Conservation (phyloP, 169 alveolate genomes). For the Cryptosporidium canis region DNA sequence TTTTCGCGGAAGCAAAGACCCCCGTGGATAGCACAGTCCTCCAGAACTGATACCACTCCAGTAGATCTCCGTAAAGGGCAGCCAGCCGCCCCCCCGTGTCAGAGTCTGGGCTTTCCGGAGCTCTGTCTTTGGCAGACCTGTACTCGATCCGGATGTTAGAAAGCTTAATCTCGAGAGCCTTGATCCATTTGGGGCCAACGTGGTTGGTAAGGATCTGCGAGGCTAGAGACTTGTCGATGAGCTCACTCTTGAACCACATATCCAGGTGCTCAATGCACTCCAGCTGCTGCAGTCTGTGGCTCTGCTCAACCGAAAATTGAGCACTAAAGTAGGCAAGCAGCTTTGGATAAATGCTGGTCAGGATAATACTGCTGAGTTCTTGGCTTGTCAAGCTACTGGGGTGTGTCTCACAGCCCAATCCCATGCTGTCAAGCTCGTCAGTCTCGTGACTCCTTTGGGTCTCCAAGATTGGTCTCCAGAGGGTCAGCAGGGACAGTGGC, state of each 20-base stretch:
- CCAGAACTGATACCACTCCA: constrained; percentile 56
- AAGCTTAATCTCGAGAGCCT: neutral
- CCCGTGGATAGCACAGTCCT: neutral
- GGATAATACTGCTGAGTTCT: constrained; percentile 6
- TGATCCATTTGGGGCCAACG: constrained; percentile 63
- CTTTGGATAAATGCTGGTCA: constrained; percentile 7
- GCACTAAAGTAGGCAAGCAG: neutral
- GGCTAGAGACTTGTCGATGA: neutral
- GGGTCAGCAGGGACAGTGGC: constrained; percentile 15
- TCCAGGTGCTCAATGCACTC: constrained; percentile 5
- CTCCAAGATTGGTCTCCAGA: constrained; percentile 41
- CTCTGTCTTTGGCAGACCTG: neutral
- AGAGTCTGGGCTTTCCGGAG: neutral
- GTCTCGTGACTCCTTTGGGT: neutral
- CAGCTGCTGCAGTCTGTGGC: neutral
- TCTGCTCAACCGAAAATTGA: neutral
- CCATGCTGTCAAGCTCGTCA: neutral
- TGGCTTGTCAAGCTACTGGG: neutral
- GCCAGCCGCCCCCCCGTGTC: neutral
- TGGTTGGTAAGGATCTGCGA: constrained; percentile 25
- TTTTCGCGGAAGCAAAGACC: constrained; percentile 18
- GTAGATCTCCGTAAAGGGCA: neutral
- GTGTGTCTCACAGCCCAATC: neutral
- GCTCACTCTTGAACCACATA: neutral
- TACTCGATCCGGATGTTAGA: neutral